Evolutionary conservation across 768 basidiomycete species (phyloP).

Genomic region (Stropharia rugosoannulata): DNA sequence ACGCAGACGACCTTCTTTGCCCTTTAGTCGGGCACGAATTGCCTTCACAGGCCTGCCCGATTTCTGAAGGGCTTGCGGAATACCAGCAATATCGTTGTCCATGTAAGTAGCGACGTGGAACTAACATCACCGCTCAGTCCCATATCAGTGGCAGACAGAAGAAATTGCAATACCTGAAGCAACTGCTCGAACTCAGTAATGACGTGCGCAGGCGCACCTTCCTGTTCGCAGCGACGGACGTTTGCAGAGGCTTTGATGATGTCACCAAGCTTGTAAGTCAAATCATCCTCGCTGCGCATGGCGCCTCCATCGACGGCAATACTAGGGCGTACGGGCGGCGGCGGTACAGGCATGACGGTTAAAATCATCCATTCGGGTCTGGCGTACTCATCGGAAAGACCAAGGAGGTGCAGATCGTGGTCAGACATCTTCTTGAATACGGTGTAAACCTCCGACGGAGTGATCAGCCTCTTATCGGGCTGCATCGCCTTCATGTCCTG

Average conservation of each 20-base stretch:
- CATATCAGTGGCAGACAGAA: neutral
- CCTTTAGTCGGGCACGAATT: constrained; percentile 96
- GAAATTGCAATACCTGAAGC: constrained; percentile 67
- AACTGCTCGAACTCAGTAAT: constrained; percentile 96
- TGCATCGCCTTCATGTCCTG: constrained; percentile 81
- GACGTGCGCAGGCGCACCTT: constrained; percentile 95
- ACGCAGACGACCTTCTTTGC: constrained; percentile 96
- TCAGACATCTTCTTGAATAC: constrained; percentile 96
- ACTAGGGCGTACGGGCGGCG: constrained; percentile 96
- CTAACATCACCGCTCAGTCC: constrained; percentile 35
- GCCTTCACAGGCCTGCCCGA: constrained; percentile 98
- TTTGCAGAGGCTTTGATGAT: constrained; percentile 95
- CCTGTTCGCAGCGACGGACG: constrained; percentile 90
- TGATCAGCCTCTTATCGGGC: constrained; percentile 80
- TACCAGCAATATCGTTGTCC: constrained; percentile 99
- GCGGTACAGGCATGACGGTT: constrained; percentile 96
- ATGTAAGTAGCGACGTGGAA: constrained; percentile 99
- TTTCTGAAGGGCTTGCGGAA: constrained; percentile 96
- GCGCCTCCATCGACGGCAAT: constrained; percentile 97
- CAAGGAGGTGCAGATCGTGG: constrained; percentile 83
- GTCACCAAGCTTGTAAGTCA: constrained; percentile 97
- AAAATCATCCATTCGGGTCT: constrained; percentile 99
- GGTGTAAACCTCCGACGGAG: constrained; percentile 87
- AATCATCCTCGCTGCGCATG: constrained; percentile 96
- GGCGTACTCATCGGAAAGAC: constrained; percentile 93